These are phyloP conservation scores for Physaria fendleri DNA, from an alignment of 345 rosid species.

Conservation along the genomic window DNA sequence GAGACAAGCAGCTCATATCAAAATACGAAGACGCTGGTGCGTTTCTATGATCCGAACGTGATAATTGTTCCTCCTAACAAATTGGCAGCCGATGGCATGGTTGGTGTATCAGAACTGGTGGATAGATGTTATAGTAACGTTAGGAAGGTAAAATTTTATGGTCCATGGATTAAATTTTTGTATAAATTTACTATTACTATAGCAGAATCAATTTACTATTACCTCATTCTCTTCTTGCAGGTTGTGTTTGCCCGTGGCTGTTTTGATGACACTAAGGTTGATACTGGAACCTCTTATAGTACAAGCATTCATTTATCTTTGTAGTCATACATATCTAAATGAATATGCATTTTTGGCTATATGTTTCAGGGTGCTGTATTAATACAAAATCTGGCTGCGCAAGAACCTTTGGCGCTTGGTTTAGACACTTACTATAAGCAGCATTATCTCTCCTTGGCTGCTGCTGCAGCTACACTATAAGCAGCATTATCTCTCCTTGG, in stretches of 20 bases:
- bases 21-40: slow-evolving; percentile 77
- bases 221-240: slow-evolving; percentile 34
- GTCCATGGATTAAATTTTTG: not conserved
- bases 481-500: slow-evolving; percentile 92
- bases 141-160: slow-evolving; percentile 55
- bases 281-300: slow-evolving; percentile 6
- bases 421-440: slow-evolving; percentile 92
- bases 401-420: slow-evolving; percentile 88
- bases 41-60: slow-evolving; percentile 77
- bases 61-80: slow-evolving; percentile 79
- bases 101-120: slow-evolving; percentile 81
- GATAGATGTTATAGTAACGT: slow-evolving; percentile 55
- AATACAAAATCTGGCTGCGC: slow-evolving; percentile 71
- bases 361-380: slow-evolving; percentile 73
- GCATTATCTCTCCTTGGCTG: slow-evolving; percentile 88
- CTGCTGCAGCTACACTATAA: too few species aligned
- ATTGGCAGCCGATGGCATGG: slow-evolving; percentile 81
- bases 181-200: not conserved
- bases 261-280: slow-evolving; percentile 96
- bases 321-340: slow-evolving; percentile 9
- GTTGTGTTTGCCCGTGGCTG: slow-evolving; percentile 82
- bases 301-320: slow-evolving; percentile 6
- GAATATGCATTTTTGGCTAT: slow-evolving; percentile 20
- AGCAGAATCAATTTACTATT: not conserved
- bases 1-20: slow-evolving; percentile 96